Base-by-base conservation (phyloP, 148 eudicot genomes). In the Vaccinium macrocarpon region DNA sequence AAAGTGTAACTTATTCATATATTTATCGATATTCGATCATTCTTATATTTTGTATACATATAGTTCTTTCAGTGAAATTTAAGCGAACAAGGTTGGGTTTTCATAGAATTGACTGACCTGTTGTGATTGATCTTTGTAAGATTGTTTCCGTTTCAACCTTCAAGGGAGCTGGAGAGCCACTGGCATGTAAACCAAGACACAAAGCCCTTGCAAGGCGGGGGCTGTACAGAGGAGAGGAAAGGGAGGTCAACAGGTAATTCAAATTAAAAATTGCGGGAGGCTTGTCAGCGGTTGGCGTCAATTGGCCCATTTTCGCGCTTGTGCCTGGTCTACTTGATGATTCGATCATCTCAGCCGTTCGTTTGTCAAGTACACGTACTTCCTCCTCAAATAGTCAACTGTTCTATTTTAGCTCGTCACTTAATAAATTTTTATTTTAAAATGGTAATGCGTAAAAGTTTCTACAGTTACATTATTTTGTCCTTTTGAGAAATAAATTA, bases 1-100 rank as follows among this genome's bases (percentile, higher is more conserved):
- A 32, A 32, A 32, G 35, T 32, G 35, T 32, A 32, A 32, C 35
- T 32, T 32, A 32, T 32, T 32, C 35, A 32, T 76, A 85, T 10
- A 46, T 21, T 79, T 84, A 82, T 27, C 48, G 53, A 82, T 71
- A 79, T 83, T 85, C 56, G 86, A 82, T 32, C 35, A 32, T 32
- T 32, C 35, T 32, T 32, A 32, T 32, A 11, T 2, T 5, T 57
- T 18, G 23, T 23, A 6, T 66, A 32, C 35, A 32, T 0, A 32
- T 32, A 1, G 35, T 32, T 32, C 35, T 32, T 32, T 32, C 35
- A 0, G 35, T 1, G 35, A 32, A 64, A 81, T 80, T 80, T n/a
- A 42, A 1, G 16, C 29, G 12, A 13, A 62, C 4, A 61, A 42
- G 42, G n/a, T 21, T 21, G n/a, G 15, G 48, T 29, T 56, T 38